Conservation (phyloP, 1,284 basidiomycete genomes). For the Microbotryomycetes sp. region DNA sequence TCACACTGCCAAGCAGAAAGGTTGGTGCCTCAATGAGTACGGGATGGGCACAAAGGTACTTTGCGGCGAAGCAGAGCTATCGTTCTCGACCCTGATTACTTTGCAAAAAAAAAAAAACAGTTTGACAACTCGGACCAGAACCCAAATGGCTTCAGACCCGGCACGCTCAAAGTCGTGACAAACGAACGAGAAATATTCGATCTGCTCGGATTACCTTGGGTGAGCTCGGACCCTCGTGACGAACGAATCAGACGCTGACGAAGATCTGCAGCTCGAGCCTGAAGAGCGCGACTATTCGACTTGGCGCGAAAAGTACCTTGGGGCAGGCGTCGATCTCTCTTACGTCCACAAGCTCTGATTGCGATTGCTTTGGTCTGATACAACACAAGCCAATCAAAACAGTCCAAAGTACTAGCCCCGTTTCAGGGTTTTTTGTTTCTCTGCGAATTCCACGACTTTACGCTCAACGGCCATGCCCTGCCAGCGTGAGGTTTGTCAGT, state of each 20-base stretch:
- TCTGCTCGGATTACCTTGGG: conserved; percentile 24
- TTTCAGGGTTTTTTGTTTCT: conserved; percentile 95
- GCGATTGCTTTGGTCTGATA: neutral
- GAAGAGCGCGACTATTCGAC: conserved; percentile 9
- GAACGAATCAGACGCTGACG: neutral
- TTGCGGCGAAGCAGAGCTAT: neutral
- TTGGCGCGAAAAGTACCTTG: conserved; percentile 1
- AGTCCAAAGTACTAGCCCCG: conserved; percentile 44
- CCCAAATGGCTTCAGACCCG: conserved; percentile 28
- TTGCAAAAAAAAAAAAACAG: conserved; percentile 7
- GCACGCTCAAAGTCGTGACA: conserved; percentile 24
- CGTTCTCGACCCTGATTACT: conserved; percentile 3
- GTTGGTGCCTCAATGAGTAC: conserved; percentile 31
- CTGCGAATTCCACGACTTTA: conserved; percentile 87
- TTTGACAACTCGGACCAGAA: conserved; percentile 19
- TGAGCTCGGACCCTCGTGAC: neutral
- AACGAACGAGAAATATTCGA: conserved; percentile 31
- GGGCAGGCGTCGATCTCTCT: conserved; percentile 1
- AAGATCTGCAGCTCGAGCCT: conserved; percentile 10
- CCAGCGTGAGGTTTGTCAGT: neutral
- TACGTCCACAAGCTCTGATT: conserved; percentile 2
- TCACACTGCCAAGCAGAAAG: conserved; percentile 21
- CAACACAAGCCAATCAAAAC: neutral
- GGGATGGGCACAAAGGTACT: conserved; percentile 28
- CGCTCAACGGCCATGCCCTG: conserved; percentile 83